Evolutionary conservation across 176 grass and related monocot genomes (phyloP), one percentile per base, ranked within the genome.

Genomic region (Oropetium thomaeum): DNA sequence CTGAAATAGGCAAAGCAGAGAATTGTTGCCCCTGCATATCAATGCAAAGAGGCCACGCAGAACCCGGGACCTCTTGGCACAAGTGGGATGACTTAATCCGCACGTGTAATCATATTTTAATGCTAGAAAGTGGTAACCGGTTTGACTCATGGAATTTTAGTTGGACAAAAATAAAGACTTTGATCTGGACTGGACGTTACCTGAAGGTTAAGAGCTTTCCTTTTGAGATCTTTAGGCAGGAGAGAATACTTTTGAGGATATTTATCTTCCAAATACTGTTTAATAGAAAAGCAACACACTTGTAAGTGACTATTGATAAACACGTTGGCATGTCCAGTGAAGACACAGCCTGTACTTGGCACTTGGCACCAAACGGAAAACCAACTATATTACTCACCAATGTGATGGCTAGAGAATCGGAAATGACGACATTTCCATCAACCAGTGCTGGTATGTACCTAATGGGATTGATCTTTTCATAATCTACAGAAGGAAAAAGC

Each of bases 251-350:
- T n/a, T n/a, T 91, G 73, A 65, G 88, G 94, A 72, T 93, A 97
- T 65, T 97, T 97, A 28, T 97, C 88, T 85, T 97, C 94, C 68
- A 97, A 76, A 83, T 97, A 97, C 94, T 97, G 65, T 10, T 65
- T 58, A 86, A 43, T 31, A 37, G 51, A 84, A 71, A 44, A 43
- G 3, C 8, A 44, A 70, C n/a, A 35, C 5, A 44, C 11, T 66
- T 65, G 73, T 84, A 6, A 89, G 55, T 62, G 27, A 48, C 30
- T 44, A 54, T 4, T 1, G 30, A 70, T 4, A 58, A n/a, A 79
- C 34, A 52, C 28, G 51, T 7, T 15, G 22, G n/a, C 70, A 43
- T 62, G 39, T n/a, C 54, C 28, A 69, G 67, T 28, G 16, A 69
- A 74, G 49, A 71, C 22, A 30, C 69, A 11, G n/a, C n/a, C n/a